phyloP scores from a whole-genome alignment of 1,284 basidiomycete species.

The Wolfiporia cocos region DNA sequence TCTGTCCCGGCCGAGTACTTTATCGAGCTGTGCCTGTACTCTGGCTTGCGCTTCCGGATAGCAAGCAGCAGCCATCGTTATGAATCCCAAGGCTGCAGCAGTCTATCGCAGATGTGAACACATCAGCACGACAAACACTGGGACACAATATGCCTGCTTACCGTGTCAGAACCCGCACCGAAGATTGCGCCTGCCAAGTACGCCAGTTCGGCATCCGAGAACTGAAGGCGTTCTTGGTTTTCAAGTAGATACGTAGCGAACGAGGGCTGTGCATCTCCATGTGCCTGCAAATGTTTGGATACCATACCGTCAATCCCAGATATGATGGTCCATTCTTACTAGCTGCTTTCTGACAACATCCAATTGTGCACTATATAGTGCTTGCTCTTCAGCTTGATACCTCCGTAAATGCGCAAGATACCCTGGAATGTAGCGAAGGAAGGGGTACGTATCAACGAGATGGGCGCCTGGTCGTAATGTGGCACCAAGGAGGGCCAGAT shows the following conservation, averaged over 20 bases:
- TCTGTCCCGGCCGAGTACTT: conserved; percentile 47
- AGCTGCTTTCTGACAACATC: conserved; percentile 36
- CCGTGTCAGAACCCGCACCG: conserved; percentile 61
- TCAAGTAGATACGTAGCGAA: conserved; percentile 55
- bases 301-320: background rate
- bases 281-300: conserved; percentile 20
- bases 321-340: conserved; percentile 28
- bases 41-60: conserved; percentile 47
- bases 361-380: conserved; percentile 46
- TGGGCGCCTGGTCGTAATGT: conserved; percentile 51
- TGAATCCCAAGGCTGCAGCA: conserved; percentile 48
- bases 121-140: background rate
- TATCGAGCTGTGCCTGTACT: conserved; percentile 58
- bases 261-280: conserved; percentile 34
- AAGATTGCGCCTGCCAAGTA: conserved; percentile 61
- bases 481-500: conserved; percentile 39
- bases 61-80: conserved; percentile 57
- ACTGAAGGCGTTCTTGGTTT: conserved; percentile 38
- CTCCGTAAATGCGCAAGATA: conserved; percentile 45
- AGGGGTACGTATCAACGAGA: conserved; percentile 51
- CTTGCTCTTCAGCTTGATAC: conserved; percentile 51
- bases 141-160: conserved; percentile 10
- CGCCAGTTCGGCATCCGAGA: conserved; percentile 48
- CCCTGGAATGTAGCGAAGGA: conserved; percentile 50
- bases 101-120: conserved; percentile 26